phyloP scores from a whole-genome alignment of 2,329 filamentous ascomycete species.

The Exophiala viscosa region DNA sequence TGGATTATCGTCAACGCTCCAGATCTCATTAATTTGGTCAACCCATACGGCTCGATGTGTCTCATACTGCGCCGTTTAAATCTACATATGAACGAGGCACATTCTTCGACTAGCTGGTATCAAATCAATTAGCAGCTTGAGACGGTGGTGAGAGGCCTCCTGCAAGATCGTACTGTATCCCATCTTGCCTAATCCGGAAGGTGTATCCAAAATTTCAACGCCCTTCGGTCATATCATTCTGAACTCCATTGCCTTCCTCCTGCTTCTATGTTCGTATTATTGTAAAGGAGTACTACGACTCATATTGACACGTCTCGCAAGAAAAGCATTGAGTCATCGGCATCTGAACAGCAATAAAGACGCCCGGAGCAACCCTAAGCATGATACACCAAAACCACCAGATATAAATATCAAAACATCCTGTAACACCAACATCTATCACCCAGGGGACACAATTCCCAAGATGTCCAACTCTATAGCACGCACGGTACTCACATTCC shows the following conservation, averaged over 20 bases:
- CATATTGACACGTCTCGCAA: no score
- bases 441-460: neutral
- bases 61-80: no score
- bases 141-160: no score
- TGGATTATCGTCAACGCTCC: neutral
- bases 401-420: neutral
- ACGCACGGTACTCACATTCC: slow-evolving; percentile 18
- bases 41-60: no score
- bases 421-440: neutral
- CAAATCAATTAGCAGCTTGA: no score
- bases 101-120: no score
- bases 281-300: neutral
- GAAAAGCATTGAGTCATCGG: no score
- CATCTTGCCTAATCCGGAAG: slow-evolving; percentile 3
- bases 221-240: slow-evolving; percentile 1
- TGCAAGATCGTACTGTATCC: no score
- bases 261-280: neutral
- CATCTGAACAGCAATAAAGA: neutral
- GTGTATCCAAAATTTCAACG: neutral
- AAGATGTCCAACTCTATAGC: slow-evolving; percentile 14
- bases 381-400: neutral
- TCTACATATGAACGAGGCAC: no score
- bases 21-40: no score
- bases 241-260: neutral
- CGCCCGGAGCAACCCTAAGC: neutral